phyloP scores from a whole-genome alignment of 345 rosid genomes.

The Gossypium australe region DNA sequence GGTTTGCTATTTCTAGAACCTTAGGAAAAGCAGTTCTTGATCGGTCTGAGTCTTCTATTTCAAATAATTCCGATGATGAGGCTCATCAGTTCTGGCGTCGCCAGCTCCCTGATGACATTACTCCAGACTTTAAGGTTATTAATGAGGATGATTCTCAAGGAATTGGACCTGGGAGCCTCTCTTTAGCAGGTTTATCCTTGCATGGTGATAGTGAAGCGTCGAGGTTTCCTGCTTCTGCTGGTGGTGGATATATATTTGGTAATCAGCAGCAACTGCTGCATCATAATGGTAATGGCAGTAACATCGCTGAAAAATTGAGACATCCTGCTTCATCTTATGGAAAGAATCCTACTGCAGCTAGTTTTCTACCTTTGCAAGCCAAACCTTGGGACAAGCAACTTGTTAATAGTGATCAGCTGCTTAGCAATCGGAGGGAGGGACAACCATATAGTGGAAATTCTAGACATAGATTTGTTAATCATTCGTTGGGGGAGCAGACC shows the following conservation, averaged over 20 bases:
- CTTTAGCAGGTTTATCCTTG: slow-evolving; percentile 68
- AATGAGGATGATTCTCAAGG: slow-evolving; percentile 72
- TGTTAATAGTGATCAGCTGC: slow-evolving; percentile 50
- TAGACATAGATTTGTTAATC: slow-evolving; percentile 43
- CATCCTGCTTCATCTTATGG: slow-evolving; percentile 50
- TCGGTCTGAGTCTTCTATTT: slow-evolving; percentile 65
- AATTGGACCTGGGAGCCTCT: slow-evolving; percentile 42
- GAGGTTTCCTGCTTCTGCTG: slow-evolving; percentile 47
- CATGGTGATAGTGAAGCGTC: slow-evolving; percentile 48
- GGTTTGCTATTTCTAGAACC: slow-evolving; percentile 43
- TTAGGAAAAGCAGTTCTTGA: slow-evolving; percentile 67
- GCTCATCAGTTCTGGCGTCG: slow-evolving; percentile 85
- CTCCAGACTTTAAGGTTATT: slow-evolving; percentile 85
- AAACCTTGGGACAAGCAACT: slow-evolving; percentile 84
- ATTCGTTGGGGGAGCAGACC: slow-evolving; percentile 49
- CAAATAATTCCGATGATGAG: slow-evolving; percentile 89
- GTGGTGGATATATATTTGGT: slow-evolving; percentile 42
- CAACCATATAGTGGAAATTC: slow-evolving; percentile 50
- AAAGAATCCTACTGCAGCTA: slow-evolving; percentile 48
- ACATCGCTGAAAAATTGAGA: slow-evolving; percentile 50
- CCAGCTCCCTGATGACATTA: slow-evolving; percentile 94
- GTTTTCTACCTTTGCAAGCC: slow-evolving; percentile 40
- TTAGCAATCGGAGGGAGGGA: slow-evolving; percentile 50
- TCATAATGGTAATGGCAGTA: slow-evolving; percentile 44
- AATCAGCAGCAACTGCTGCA: slow-evolving; percentile 50